These are phyloP conservation scores for Cyberlindnera veronae DNA, from an alignment of 805 yeast species.

Conservation along the genomic window DNA sequence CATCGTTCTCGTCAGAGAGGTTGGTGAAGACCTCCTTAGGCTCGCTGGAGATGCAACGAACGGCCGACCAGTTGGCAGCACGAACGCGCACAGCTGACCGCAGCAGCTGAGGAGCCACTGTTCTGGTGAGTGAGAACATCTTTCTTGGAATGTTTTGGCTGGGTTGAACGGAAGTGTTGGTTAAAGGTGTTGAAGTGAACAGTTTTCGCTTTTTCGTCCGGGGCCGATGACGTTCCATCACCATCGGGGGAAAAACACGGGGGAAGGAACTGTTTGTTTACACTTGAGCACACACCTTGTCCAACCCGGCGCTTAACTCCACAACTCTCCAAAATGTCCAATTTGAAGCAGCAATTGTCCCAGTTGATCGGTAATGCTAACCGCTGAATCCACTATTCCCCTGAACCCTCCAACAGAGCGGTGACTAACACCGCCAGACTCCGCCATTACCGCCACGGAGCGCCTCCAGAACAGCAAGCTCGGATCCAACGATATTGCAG, in stretches of 20 bases:
- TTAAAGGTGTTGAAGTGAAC: too few species aligned
- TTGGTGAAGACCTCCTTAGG: constrained; percentile 43
- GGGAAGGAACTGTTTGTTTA: too few species aligned
- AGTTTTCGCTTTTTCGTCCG: constrained; percentile 3
- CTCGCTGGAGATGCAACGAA: constrained; percentile 30
- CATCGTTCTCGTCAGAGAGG: constrained; percentile 59
- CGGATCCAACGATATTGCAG: constrained; percentile 16
- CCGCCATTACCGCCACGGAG: constrained; percentile 15
- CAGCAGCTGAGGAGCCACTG: constrained; percentile 12
- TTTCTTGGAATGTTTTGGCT: too few species aligned
- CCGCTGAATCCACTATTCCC: background rate
- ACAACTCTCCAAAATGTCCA: constrained; percentile 10
- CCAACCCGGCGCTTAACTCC: too few species aligned
- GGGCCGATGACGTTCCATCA: background rate
- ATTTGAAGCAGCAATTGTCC: constrained; percentile 17
- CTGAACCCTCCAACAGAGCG: background rate
- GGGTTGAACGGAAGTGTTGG: too few species aligned
- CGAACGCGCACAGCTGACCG: constrained; percentile 8
- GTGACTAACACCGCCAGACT: constrained; percentile 6
- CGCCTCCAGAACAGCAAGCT: constrained; percentile 10
- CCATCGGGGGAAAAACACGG: too few species aligned
- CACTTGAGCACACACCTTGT: too few species aligned
- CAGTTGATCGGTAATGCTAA: constrained; percentile 20
- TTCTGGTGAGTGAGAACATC: constrained; percentile 20
- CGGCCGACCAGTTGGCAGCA: constrained; percentile 3